These are phyloP conservation scores for Hypoxylon sp. DNA, from an alignment of 2,329 filamentous ascomycete species.

Conservation along the genomic window DNA sequence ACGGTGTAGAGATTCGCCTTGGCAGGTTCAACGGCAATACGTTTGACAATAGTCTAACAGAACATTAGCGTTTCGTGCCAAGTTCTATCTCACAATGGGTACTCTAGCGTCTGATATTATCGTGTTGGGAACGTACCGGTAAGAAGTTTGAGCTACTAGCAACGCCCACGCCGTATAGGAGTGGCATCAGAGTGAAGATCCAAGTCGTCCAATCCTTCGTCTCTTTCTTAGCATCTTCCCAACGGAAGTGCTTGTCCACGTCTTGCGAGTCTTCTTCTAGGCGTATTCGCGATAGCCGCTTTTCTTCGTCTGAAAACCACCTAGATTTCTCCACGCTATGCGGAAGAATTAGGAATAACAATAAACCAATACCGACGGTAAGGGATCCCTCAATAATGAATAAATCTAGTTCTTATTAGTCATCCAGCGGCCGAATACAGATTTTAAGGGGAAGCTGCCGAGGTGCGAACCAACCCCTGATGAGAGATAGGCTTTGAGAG, in stretches of 20 bases:
- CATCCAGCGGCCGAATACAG: background rate
- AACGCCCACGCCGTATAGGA: constrained; percentile 41
- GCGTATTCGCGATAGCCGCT: constrained; percentile 8
- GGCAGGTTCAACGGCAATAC: constrained; percentile 55
- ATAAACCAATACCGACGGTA: constrained; percentile 38
- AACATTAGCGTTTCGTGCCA: constrained; percentile 2
- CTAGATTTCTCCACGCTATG: constrained; percentile 30
- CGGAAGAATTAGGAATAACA: constrained; percentile 39
- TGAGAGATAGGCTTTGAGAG: background rate
- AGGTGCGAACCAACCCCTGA: background rate
- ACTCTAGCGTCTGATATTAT: background rate
- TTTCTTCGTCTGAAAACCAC: constrained; percentile 32
- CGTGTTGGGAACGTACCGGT: constrained; percentile 15
- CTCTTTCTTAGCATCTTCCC: constrained; percentile 22
- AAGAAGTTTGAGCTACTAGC: constrained; percentile 39
- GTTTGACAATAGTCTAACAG: constrained; percentile 54
- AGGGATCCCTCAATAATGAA: constrained; percentile 49
- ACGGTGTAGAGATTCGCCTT: constrained; percentile 51
- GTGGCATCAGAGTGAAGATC: constrained; percentile 35
- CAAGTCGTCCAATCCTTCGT: constrained; percentile 29
- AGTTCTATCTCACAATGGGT: background rate
- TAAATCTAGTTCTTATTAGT: constrained; percentile 36
- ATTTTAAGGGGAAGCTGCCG: background rate
- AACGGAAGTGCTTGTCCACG: constrained; percentile 33
- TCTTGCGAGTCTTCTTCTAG: constrained; percentile 33